These are phyloP conservation scores for Herpetomonas muscarum DNA, from an alignment of 208 protist genomes.

Conservation along the genomic window DNA sequence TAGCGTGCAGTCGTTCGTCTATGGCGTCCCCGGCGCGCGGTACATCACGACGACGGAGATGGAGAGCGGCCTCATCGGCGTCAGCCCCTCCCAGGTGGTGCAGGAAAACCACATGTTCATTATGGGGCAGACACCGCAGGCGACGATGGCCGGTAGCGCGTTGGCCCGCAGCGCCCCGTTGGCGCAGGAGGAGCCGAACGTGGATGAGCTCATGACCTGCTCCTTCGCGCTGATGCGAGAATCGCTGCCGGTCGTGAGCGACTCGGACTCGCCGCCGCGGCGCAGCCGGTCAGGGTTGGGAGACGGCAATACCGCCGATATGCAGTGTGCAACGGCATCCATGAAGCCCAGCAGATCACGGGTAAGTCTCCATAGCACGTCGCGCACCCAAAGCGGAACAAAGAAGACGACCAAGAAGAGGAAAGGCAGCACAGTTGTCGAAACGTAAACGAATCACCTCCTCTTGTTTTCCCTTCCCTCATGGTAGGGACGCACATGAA, in stretches of 20 bases:
- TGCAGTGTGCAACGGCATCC: too few species aligned
- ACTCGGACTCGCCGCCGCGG: too few species aligned
- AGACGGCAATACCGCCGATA: not conserved
- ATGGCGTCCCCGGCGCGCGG: conserved; percentile 2
- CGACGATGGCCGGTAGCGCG: not conserved
- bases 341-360: too few species aligned
- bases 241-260: not conserved
- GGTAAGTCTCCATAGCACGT: too few species aligned
- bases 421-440: too few species aligned
- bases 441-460: too few species aligned
- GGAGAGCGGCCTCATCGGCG: not conserved
- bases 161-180: not conserved
- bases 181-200: not conserved
- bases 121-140: not conserved
- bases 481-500: too few species aligned
- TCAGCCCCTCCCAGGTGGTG: not conserved
- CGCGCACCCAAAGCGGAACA: too few species aligned
- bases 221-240: not conserved
- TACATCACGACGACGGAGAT: conserved; percentile 2
- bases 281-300: not conserved
- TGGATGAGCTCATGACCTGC: conserved; percentile 2
- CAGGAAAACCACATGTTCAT: not conserved
- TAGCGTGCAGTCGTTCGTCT: not conserved
- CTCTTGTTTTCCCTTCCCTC: too few species aligned
- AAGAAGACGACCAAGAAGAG: too few species aligned